phyloP scores from a whole-genome alignment of 345 rosid genomes.

The Luvunga scandens region DNA sequence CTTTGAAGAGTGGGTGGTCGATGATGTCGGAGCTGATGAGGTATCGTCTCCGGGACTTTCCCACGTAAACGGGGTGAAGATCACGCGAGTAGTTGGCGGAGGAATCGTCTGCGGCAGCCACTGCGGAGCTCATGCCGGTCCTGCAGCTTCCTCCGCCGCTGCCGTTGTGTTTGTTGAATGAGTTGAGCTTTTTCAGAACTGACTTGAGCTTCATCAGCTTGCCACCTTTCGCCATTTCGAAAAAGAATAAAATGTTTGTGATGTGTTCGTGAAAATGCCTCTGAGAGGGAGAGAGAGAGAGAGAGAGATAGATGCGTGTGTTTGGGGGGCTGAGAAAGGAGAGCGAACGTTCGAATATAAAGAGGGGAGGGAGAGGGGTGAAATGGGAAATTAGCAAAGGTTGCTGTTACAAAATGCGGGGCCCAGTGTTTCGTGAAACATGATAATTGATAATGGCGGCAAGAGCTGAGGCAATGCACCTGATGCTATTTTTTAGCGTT shows the following conservation, averaged over 20 bases:
- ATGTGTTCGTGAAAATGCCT: background rate
- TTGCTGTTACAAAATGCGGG: conserved; percentile 10
- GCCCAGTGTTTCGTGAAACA: background rate
- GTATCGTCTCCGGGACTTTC: conserved; percentile 70
- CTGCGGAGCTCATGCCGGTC: conserved; percentile 36
- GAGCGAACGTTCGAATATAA: conserved; percentile 37
- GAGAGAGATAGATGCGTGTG: background rate
- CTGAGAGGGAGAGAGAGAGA: background rate
- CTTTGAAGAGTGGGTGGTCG: conserved; percentile 45
- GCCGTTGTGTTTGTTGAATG: conserved; percentile 56
- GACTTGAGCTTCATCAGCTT: conserved; percentile 77
- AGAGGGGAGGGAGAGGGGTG: conserved; percentile 18
- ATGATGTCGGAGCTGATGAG: conserved; percentile 58
- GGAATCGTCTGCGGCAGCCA: conserved; percentile 24
- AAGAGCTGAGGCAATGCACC: background rate
- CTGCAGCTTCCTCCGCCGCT: background rate
- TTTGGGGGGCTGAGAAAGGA: conserved; percentile 28
- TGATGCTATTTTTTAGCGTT: background rate
- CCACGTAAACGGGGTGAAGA: conserved; percentile 74
- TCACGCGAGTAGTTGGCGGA: conserved; percentile 31
- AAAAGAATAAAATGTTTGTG: background rate
- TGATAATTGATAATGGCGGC: background rate
- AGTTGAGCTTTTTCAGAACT: conserved; percentile 77
- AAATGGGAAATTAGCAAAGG: conserved; percentile 5
- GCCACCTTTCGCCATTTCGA: conserved; percentile 67